Conservation (phyloP, 192 early-diverging fungal species). For the Coemansia sp. region DNA sequence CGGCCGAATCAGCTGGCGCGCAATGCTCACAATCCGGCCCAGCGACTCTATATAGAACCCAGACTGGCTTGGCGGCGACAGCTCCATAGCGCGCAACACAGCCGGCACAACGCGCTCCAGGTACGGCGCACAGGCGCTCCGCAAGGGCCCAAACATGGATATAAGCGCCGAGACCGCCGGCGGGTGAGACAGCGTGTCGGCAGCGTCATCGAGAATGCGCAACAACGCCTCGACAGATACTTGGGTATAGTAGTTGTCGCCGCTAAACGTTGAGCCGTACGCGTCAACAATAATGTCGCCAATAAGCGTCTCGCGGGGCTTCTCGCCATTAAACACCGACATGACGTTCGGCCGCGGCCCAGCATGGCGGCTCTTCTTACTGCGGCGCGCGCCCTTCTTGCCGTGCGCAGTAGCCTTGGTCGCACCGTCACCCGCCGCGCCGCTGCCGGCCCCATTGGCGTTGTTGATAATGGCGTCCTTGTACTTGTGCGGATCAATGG, state of each 20-base stretch:
- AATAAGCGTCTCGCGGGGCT: not conserved
- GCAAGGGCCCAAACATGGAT: constrained; percentile 84
- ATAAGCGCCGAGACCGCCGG: constrained; percentile 86
- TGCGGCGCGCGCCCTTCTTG: not conserved
- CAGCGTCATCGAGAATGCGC: constrained; percentile 79
- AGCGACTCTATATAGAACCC: constrained; percentile 91
- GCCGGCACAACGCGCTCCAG: constrained; percentile 72
- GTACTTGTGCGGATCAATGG: constrained; percentile 85
- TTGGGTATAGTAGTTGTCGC: constrained; percentile 85
- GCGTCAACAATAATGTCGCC: constrained; percentile 14
- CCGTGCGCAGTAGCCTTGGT: not conserved
- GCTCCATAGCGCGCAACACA: constrained; percentile 79
- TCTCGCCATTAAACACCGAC: constrained; percentile 14
- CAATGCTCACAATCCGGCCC: constrained; percentile 73
- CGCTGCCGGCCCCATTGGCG: not conserved
- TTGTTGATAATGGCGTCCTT: not conserved
- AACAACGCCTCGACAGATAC: constrained; percentile 84
- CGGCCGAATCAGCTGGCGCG: constrained; percentile 84
- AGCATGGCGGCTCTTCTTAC: not conserved
- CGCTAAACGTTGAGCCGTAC: constrained; percentile 8
- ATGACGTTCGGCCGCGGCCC: constrained; percentile 23
- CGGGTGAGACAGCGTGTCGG: constrained; percentile 76
- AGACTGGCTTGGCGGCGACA: constrained; percentile 69
- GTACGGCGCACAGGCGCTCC: constrained; percentile 5
- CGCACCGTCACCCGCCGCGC: not conserved